A percentile compares a stretch with the other conserved stretches of the same genome.
These are phyloP conservation scores for Sorghum bicolor DNA, from an alignment of 176 grass and related monocot genomes.

Conservation along the genomic window DNA sequence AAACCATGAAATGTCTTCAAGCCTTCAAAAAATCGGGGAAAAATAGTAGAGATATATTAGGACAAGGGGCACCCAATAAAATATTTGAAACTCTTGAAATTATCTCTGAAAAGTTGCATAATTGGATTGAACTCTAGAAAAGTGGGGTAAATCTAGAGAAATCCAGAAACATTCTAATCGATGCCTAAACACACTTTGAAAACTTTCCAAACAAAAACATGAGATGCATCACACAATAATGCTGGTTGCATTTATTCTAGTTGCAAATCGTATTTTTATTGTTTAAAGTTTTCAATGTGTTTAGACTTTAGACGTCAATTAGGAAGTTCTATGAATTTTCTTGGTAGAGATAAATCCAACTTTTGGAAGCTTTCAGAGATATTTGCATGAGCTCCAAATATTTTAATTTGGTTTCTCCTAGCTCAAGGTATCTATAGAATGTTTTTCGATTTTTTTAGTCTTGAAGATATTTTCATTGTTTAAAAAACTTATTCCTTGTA, in stretches of 20 bases:
- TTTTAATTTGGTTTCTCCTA: not conserved
- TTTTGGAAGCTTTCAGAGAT: not conserved
- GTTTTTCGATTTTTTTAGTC: not conserved
- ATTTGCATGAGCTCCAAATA: not conserved
- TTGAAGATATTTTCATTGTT: not conserved
- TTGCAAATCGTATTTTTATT: not conserved
- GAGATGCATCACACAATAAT: not conserved
- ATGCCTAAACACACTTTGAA: too few relatives aligned
- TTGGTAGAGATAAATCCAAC: not conserved
- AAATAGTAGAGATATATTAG: too few relatives aligned
- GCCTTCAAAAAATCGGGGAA: too few relatives aligned
- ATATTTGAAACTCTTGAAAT: too few relatives aligned
- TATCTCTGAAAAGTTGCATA: too few relatives aligned
- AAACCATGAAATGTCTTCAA: too few relatives aligned
- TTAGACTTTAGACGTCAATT: not conserved
- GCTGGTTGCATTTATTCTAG: not conserved
- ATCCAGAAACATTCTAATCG: too few relatives aligned
- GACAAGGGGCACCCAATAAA: too few relatives aligned
- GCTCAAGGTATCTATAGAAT: not conserved
- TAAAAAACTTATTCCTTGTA: not conserved
- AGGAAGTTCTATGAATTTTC: not conserved
- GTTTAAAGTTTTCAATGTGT: not conserved
- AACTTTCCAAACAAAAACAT: not conserved
- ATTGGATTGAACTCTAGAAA: too few relatives aligned
- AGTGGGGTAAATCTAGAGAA: too few relatives aligned